Evolutionary conservation across 1,139 yeast genomes (phyloP), one percentile per base, ranked within the genome.

Genomic region (Starmera stellimalicola): DNA sequence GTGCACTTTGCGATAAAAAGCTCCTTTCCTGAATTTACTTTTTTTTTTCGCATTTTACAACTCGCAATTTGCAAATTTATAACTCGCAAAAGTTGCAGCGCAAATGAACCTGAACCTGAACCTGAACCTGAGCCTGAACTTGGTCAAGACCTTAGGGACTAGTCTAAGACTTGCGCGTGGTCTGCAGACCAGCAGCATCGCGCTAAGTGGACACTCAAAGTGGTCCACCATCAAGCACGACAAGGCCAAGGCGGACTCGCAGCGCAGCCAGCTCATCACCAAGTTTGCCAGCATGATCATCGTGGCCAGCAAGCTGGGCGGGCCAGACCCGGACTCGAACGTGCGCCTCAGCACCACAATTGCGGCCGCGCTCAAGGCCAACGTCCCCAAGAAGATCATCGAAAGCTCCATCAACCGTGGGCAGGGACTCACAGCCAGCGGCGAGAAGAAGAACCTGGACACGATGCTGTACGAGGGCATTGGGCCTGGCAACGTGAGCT

Each of bases 141-240:
- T n/a, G n/a, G n/a, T n/a, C n/a, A n/a, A n/a, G n/a, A n/a, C n/a
- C n/a, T n/a, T n/a, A n/a, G n/a, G n/a, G n/a, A n/a, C n/a, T n/a
- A n/a, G n/a, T n/a, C n/a, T n/a, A n/a, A n/a, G n/a, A n/a, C n/a
- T n/a, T n/a, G n/a, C n/a, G n/a, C n/a, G n/a, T n/a, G n/a, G n/a
- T n/a, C n/a, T n/a, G n/a, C n/a, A n/a, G n/a, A n/a, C n/a, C n/a
- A n/a, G n/a, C n/a, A n/a, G n/a, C n/a, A 0, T 15, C 37, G 2
- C 12, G 6, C 11, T 29, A 3, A 50, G 51, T 11, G 95, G 98
- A 1, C 98, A 91, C 56, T 80, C 84, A 28, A 91, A 88, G 58
- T 91, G 98, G 98, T 84, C 94, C 29, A 85, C 84, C 35, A 91
- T 91, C 44, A 79, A 87, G 51, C 96, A 87, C 51, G 94, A 84